Base-by-base conservation (phyloP, 2,329 filamentous ascomycete genomes). In the Parascedosporium putredinis region DNA sequence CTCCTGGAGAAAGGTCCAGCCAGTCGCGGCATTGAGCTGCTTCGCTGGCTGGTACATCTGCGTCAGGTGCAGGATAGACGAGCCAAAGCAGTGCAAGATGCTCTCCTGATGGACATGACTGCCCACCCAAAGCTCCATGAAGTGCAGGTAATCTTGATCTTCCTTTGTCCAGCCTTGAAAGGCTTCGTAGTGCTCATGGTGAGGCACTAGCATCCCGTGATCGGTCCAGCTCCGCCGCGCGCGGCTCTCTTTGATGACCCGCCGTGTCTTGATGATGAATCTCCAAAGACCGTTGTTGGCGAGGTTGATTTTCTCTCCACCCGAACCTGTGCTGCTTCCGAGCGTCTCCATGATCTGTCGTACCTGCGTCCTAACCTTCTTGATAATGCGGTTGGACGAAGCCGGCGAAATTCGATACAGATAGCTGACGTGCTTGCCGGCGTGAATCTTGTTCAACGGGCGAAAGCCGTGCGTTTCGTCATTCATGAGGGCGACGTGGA, bases 1-100 rank as follows among this genome's bases (percentile, higher is more conserved):
- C 61, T 93, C 87, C 58, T 90, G 84, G 25, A 93, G 65, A 54
- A 90, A 88, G 1, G 78, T 73, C 72, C 78, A 82, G 31, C 75
- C 75, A 4, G 71, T 68, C 36, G 62, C 60, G 12, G 67, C 61
- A 22, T 71, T 68, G 33, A 80, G 66, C 46, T 64, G 62, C 45
- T 73, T 64, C 4, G 63, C 66, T 5, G 76, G 67, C 5, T 64
- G 56, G 58, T 91, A 91, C 49, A 81, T 68, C 1, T 71, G 73
- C 1, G 80, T 66, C 7, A 77, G 73, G 18, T 79, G 76, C 33
- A 93, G 62, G 31, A 93, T 72, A 10, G 78, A 64, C 4, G 84
- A 75, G 1, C 83, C 84, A 52, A 84, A 67, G 33, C 79, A 71
- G 53, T 83, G 73, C 33, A 84, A 69, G 3, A 71, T 69, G 6